Percentiles rank a stretch among this genome's conserved stretches.
These are phyloP conservation scores for Didymella glomerata DNA, from an alignment of 2,329 filamentous ascomycete species.

Conservation along the genomic window DNA sequence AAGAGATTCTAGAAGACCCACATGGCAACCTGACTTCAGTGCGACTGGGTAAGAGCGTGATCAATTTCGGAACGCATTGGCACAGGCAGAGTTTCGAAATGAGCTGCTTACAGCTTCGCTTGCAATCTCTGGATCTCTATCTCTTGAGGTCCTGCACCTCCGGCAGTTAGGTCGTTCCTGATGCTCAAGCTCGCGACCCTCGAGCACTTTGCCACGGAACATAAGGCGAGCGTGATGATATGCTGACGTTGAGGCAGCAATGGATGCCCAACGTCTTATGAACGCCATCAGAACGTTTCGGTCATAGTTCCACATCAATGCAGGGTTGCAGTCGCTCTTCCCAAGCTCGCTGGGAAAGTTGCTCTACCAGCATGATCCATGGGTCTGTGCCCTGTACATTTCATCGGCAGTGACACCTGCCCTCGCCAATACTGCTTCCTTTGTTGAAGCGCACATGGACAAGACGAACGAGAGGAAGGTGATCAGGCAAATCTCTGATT, in stretches of 20 bases:
- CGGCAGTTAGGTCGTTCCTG: constrained; percentile 1
- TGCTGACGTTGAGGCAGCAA: constrained; percentile 9
- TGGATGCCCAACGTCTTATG: constrained; percentile 12
- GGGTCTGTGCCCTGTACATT: not conserved
- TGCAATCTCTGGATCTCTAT: not conserved
- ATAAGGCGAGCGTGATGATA: not conserved
- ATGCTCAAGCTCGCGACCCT: constrained; percentile 3
- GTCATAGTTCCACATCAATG: not conserved
- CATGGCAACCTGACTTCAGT: not conserved
- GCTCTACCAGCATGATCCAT: constrained; percentile 19
- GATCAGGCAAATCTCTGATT: not conserved
- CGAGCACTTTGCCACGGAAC: not conserved
- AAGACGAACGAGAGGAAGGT: not conserved
- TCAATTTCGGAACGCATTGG: constrained; percentile 5
- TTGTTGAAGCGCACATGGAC: not conserved
- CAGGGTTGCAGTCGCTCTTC: not conserved
- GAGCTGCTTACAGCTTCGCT: not conserved
- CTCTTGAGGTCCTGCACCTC: not conserved
- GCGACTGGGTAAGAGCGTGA: constrained; percentile 3
- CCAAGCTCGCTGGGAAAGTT: not conserved
- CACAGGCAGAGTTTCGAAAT: constrained; percentile 6
- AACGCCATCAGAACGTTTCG: not conserved
- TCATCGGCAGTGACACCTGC: constrained; percentile 1
- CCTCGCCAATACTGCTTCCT: not conserved
- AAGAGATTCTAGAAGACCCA: constrained; percentile 13